These are phyloP conservation scores for Ruellia speciosa DNA, from an alignment of 305 asterid species.

Conservation along the genomic window DNA sequence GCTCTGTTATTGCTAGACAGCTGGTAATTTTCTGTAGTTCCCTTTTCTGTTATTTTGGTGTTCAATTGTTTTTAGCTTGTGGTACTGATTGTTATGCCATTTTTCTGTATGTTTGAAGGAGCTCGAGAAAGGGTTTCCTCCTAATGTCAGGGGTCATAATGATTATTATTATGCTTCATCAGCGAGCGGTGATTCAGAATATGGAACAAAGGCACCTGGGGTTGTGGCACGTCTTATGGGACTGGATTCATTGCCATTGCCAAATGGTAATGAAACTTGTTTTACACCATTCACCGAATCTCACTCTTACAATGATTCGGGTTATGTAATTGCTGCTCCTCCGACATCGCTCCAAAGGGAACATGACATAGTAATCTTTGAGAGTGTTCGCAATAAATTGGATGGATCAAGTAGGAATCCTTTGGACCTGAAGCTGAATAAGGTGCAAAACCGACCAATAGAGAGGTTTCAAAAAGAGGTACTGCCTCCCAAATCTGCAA, in stretches of 20 bases:
- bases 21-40: constrained; percentile 42
- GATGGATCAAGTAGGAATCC: constrained; percentile 73
- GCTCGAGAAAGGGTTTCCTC: constrained; percentile 43
- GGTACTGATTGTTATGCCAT: constrained; percentile 9
- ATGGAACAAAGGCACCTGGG: constrained; percentile 69
- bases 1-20: constrained; percentile 41
- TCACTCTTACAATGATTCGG: constrained; percentile 57
- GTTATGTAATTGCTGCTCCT: constrained; percentile 36
- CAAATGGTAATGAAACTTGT: constrained; percentile 44
- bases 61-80: constrained; percentile 15
- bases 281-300: constrained; percentile 39
- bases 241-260: constrained; percentile 75
- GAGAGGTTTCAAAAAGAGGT: constrained; percentile 85
- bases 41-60: constrained; percentile 11
- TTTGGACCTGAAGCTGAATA: constrained; percentile 57
- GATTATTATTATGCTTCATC: constrained; percentile 54
- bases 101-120: constrained; percentile 35
- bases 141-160: constrained; percentile 28
- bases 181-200: constrained; percentile 47
- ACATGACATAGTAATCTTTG: constrained; percentile 71
- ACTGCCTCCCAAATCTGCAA: constrained; percentile 82
- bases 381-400: constrained; percentile 69
- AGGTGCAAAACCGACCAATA: constrained; percentile 53
- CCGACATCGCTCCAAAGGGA: constrained; percentile 33
- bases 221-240: constrained; percentile 99